Evolutionary conservation across 306 rosid genomes (phyloP).

Genomic region (Acmispon strigosus): DNA sequence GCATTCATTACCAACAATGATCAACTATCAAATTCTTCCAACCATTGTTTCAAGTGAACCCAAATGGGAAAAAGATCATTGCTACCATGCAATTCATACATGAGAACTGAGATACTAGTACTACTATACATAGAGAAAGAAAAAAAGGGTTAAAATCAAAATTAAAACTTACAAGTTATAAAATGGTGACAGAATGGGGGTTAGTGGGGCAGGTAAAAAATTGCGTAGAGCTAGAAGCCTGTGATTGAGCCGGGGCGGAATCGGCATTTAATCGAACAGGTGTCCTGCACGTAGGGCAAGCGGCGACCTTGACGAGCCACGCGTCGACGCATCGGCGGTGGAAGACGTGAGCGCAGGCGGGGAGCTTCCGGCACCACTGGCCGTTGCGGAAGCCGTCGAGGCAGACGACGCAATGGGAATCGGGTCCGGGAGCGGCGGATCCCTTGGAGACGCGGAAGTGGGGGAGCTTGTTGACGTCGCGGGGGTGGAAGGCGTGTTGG

Average conservation of each 20-base stretch:
- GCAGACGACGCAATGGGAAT: constrained; percentile 62
- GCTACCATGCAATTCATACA: not conserved
- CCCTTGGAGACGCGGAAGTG: constrained; percentile 38
- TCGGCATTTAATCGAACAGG: constrained; percentile 39
- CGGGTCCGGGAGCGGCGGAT: constrained; percentile 17
- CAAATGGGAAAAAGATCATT: not conserved
- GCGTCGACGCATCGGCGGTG: constrained; percentile 69
- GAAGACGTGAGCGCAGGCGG: constrained; percentile 58
- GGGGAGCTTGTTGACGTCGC: constrained; percentile 47
- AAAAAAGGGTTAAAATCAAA: not conserved
- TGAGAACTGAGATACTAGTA: not conserved
- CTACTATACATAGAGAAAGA: not conserved
- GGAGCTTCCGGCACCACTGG: constrained; percentile 73
- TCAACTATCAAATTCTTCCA: not conserved
- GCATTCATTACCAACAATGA: not conserved
- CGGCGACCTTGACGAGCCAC: constrained; percentile 68
- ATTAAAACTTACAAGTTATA: constrained; percentile 34
- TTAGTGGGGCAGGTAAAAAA: constrained; percentile 15
- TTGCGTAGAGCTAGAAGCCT: constrained; percentile 16
- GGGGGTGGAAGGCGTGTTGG: constrained; percentile 23
- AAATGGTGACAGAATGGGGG: constrained; percentile 21
- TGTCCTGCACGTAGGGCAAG: constrained; percentile 79
- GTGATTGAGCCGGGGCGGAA: not conserved
- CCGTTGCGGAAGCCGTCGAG: constrained; percentile 53
- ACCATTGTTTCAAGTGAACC: not conserved